Evolutionary conservation across 495 filamentous ascomycete species (phyloP).

Genomic region (Lentithecium fluviatile): DNA sequence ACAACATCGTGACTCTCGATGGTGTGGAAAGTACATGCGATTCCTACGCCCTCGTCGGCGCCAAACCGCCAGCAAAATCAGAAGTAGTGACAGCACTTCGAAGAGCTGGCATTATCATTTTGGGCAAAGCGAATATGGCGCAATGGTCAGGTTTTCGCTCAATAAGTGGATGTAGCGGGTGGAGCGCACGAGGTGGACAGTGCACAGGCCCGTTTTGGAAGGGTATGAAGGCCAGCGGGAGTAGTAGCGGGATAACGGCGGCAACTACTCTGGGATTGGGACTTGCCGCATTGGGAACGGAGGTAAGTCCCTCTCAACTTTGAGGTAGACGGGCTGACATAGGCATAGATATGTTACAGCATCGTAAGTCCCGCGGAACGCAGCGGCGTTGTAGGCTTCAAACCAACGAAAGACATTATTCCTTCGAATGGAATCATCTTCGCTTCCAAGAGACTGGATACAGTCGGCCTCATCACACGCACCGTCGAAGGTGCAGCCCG

Average conservation of each 20-base stretch:
- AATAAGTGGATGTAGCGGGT: slow-evolving; percentile 49
- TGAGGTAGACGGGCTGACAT: not conserved
- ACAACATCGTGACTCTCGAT: slow-evolving; percentile 2
- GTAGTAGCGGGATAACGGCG: slow-evolving; percentile 52
- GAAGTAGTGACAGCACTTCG: slow-evolving; percentile 38
- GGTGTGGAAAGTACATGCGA: not conserved
- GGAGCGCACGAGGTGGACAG: slow-evolving; percentile 54
- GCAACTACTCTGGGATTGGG: slow-evolving; percentile 50
- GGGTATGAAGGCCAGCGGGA: slow-evolving; percentile 53
- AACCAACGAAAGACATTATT: not conserved
- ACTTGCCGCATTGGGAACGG: slow-evolving; percentile 50
- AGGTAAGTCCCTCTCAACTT: slow-evolving; percentile 37
- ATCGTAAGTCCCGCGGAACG: not conserved
- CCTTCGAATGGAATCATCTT: not conserved
- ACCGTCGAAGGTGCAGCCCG: not conserved
- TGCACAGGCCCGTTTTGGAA: slow-evolving; percentile 49
- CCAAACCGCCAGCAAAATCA: slow-evolving; percentile 27
- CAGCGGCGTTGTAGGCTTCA: not conserved
- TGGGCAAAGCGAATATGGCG: slow-evolving; percentile 53
- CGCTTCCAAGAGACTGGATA: not conserved
- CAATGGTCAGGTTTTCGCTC: slow-evolving; percentile 56
- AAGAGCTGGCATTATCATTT: slow-evolving; percentile 43
- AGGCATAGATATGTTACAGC: not conserved
- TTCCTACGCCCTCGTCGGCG: not conserved
- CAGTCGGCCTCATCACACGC: not conserved